phyloP scores from a whole-genome alignment of 805 yeast genomes.

The Barnettozyma californica region DNA sequence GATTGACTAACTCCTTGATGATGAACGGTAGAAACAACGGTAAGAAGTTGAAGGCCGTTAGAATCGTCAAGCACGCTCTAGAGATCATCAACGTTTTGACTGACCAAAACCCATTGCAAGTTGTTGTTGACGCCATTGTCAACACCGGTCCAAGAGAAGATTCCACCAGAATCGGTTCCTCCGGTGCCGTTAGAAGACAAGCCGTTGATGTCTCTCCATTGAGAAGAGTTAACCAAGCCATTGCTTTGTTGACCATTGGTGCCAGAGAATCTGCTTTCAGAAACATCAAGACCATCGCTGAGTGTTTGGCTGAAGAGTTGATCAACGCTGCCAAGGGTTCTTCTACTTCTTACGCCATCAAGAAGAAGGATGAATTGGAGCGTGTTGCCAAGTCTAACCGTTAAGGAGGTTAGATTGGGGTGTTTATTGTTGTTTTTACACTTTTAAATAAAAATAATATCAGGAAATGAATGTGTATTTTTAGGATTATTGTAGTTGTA shows the following conservation, averaged over 20 bases:
- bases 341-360: conserved; percentile 99
- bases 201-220: conserved; percentile 99
- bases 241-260: conserved; percentile 97
- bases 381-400: conserved; percentile 99
- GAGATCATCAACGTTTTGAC: conserved; percentile 96
- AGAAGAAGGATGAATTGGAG: conserved; percentile 99
- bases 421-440: conserved; percentile 8
- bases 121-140: conserved; percentile 97
- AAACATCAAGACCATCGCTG: conserved; percentile 99
- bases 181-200: conserved; percentile 99
- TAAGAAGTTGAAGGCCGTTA: conserved; percentile 99
- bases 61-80: conserved; percentile 98
- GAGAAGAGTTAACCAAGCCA: conserved; percentile 99
- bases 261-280: conserved; percentile 99
- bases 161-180: conserved; percentile 99
- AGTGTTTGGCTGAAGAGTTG: conserved; percentile 99
- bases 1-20: conserved; percentile 99
- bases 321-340: conserved; percentile 99
- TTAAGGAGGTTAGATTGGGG: conserved; percentile 43
- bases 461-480: conserved; percentile 18
- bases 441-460: conserved; percentile 4
- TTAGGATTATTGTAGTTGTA: background rate
- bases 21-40: conserved; percentile 99
- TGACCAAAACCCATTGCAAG: conserved; percentile 99
- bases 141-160: conserved; percentile 99